Evolutionary conservation across 345 rosid genomes (phyloP).

Genomic region (Rhizophora apiculata): DNA sequence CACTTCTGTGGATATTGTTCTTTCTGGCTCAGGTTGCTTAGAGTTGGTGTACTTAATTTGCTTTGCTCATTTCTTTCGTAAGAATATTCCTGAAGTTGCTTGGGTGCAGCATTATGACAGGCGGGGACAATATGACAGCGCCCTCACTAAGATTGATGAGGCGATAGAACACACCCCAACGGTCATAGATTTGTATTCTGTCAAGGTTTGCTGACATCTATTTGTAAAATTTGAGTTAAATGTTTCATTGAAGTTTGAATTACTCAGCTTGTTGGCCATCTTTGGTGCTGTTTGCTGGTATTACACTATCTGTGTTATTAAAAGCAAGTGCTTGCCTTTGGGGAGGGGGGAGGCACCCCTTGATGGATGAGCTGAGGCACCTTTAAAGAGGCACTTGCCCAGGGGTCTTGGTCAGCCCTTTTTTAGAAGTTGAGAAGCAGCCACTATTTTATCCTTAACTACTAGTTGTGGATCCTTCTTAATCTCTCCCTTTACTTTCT

Average conservation of each 20-base stretch:
- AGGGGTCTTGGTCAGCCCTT: no score
- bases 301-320: background rate
- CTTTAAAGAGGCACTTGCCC: no score
- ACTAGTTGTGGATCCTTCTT: no score
- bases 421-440: no score
- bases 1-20: conserved; percentile 88
- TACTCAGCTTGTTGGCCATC: background rate
- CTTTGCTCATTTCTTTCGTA: conserved; percentile 12
- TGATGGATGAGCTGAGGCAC: no score
- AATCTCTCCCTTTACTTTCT: no score
- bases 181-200: conserved; percentile 89
- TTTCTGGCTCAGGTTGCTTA: conserved; percentile 85
- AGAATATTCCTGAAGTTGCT: conserved; percentile 10
- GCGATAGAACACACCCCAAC: conserved; percentile 96
- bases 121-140: conserved; percentile 70
- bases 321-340: no score
- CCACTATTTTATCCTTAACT: no score
- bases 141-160: conserved; percentile 80
- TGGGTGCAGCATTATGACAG: conserved; percentile 93
- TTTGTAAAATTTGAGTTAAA: background rate
- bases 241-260: background rate
- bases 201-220: conserved; percentile 57
- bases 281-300: background rate
- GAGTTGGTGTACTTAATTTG: background rate
- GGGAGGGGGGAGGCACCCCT: no score